Evolutionary conservation across 768 basidiomycete genomes (phyloP), one percentile per base, ranked within the genome.

Genomic region (Galerina sulciceps): DNA sequence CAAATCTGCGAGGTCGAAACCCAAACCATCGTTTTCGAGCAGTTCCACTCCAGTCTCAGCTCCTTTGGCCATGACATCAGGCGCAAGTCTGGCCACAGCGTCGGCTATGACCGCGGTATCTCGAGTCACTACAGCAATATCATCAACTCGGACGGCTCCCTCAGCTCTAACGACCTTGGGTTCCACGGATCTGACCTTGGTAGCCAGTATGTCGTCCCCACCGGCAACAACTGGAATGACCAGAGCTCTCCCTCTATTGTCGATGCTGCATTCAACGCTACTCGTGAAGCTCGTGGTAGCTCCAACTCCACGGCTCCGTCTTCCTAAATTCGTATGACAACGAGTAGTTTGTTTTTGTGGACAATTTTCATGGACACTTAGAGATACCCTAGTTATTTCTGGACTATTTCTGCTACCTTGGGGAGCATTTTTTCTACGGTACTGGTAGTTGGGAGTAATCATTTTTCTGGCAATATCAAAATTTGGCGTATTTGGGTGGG

Each of bases 1-100:
- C 73, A 76, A 43, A 76, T 80, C 51, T 83, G 81, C 61, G 79
- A 81, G 35, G 81, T 81, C 40, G 81, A 83, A 62, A 74, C 76
- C 23, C 81, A 83, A 63, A 73, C 73, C 57, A 75, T 79, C 58
- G 70, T 76, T 55, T 76, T 81, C 62, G 70, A 78, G 60, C 79
- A 80, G 61, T 78, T 75, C 71, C 70, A 69, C 54, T 66, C 72
- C 17, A 70, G 74, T 55, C 60, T 80, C 35, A 38, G 64, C 58
- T 53, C 69, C 58, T 81, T 80, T 74, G 70, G 68, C 53, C 61
- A 68, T 42, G 80, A 81, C 61, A 58, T 80, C 54, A 65, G 68
- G 44, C 79, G 72, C 62, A 60, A 68, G 49, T 77, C 76, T 17
- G 67, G 70, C 51, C 71, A 64, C 61, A 66, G 71, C 22, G 75